phyloP scores from a whole-genome alignment of 2,329 filamentous ascomycete genomes.

The Fusarium irregulare region DNA sequence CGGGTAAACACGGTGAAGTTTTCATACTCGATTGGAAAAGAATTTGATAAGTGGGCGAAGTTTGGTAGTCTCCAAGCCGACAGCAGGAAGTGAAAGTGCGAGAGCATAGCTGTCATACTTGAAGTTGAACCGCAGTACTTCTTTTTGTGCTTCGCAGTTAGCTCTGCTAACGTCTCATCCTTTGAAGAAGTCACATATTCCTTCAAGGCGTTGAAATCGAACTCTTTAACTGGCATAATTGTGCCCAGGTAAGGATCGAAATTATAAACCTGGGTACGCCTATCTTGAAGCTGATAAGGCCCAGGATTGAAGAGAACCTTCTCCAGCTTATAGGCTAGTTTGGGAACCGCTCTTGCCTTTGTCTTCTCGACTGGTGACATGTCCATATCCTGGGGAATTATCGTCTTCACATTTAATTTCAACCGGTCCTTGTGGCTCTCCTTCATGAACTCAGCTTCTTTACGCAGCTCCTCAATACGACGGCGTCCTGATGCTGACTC shows the following conservation, averaged over 20 bases:
- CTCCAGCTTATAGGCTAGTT: conserved; percentile 79
- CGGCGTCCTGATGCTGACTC: not conserved
- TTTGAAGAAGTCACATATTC: conserved; percentile 92
- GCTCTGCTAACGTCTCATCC: conserved; percentile 75
- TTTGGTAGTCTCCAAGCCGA: conserved; percentile 85
- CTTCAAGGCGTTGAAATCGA: conserved; percentile 88
- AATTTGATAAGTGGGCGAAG: conserved; percentile 71
- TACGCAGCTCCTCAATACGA: not conserved
- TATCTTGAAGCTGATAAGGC: conserved; percentile 91
- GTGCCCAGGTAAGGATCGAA: conserved; percentile 94
- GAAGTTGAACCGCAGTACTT: conserved; percentile 96
- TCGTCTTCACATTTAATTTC: conserved; percentile 44
- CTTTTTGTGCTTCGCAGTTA: conserved; percentile 74
- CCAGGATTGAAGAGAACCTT: conserved; percentile 95
- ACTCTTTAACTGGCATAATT: conserved; percentile 93
- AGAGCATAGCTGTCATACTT: conserved; percentile 89
- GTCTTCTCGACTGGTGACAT: conserved; percentile 50
- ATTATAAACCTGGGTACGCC: conserved; percentile 88
- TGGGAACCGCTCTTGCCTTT: conserved; percentile 61
- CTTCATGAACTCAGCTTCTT: not conserved
- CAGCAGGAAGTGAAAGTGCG: conserved; percentile 92
- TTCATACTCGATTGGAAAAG: conserved; percentile 69
- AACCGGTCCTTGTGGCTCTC: not conserved
- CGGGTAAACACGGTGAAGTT: conserved; percentile 79
- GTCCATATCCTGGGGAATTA: conserved; percentile 43